Evolutionary conservation across 1,284 basidiomycete species (phyloP).

Genomic region (Pseudozyma thailandica): DNA sequence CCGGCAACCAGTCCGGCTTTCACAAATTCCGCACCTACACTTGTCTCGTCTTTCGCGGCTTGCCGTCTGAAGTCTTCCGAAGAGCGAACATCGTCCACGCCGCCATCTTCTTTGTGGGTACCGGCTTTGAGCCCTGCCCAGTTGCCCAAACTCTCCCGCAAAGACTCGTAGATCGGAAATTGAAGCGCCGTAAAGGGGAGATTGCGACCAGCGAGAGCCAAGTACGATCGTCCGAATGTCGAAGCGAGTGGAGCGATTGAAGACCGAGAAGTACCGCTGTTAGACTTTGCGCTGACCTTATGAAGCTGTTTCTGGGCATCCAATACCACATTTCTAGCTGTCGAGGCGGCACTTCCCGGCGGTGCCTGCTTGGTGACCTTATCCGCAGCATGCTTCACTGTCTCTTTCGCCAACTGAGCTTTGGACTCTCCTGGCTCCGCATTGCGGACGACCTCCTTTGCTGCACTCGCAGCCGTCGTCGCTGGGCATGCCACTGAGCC

Average conservation of each 20-base stretch:
- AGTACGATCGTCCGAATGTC: conserved; percentile 46
- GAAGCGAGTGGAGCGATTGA: conserved; percentile 24
- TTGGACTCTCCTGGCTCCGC: conserved; percentile 16
- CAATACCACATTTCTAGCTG: conserved; percentile 32
- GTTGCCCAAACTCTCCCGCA: conserved; percentile 33
- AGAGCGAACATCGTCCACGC: conserved; percentile 42
- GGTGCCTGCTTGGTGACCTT: conserved; percentile 33
- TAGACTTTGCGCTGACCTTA: conserved; percentile 6
- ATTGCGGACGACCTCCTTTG: conserved; percentile 20
- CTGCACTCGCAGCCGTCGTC: conserved; percentile 22
- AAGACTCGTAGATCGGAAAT: conserved; percentile 61
- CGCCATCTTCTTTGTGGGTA: conserved; percentile 43
- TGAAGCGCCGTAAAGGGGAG: conserved; percentile 63
- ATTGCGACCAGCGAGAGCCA: conserved; percentile 58
- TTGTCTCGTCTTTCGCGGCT: conserved; percentile 22
- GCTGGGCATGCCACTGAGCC: conserved; percentile 14
- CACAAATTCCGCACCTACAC: conserved; percentile 27
- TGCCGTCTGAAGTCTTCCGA: conserved; percentile 25
- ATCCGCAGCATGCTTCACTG: conserved; percentile 31
- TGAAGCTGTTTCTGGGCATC: conserved; percentile 28
- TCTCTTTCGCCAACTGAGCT: conserved; percentile 18
- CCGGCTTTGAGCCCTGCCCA: conserved; percentile 46
- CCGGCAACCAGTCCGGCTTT: conserved; percentile 55
- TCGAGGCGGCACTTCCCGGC: conserved; percentile 39
- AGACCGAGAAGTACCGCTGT: neutral